These are phyloP conservation scores for Phytophthora megakarya DNA, from an alignment of 352 stramenopile species.

Conservation along the genomic window DNA sequence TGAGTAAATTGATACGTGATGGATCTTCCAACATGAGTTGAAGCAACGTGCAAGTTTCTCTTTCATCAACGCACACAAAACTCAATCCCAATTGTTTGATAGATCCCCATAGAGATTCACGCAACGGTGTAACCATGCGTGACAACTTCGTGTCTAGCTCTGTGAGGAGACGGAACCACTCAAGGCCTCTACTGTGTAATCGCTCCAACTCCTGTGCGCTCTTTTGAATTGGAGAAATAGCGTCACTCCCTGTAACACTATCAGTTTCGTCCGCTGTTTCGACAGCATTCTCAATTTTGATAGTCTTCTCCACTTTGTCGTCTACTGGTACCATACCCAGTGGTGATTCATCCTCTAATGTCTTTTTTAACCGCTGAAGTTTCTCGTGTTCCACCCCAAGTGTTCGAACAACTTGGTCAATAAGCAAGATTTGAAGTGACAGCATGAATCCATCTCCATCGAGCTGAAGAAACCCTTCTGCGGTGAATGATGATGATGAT, in stretches of 20 bases:
- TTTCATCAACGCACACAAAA: conserved; percentile 85
- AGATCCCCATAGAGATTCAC: conserved; percentile 78
- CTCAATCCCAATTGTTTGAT: conserved; percentile 82
- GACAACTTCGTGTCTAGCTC: conserved; percentile 82
- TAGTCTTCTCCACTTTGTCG: not conserved
- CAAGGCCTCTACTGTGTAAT: conserved; percentile 75
- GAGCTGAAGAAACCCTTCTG: conserved; percentile 69
- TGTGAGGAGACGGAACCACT: conserved; percentile 84
- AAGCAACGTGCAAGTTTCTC: conserved; percentile 79
- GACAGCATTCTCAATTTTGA: conserved; percentile 19
- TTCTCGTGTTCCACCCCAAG: conserved; percentile 63
- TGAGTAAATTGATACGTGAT: conserved; percentile 77
- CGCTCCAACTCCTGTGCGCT: conserved; percentile 46
- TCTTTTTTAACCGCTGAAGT: conserved; percentile 38
- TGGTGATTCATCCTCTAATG: conserved; percentile 22
- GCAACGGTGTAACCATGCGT: conserved; percentile 82
- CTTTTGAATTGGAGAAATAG: conserved; percentile 24
- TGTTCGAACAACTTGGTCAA: conserved; percentile 75
- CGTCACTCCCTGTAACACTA: not conserved
- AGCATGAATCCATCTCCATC: conserved; percentile 74
- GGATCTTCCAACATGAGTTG: conserved; percentile 88
- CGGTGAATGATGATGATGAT: conserved; percentile 19
- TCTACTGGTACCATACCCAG: conserved; percentile 2
- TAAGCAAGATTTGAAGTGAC: conserved; percentile 80
- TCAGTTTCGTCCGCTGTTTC: not conserved